Percentiles rank a stretch among this genome's conserved stretches.
Evolutionary conservation across 495 filamentous ascomycete species (phyloP).

Genomic region (Daldinia childiae): DNA sequence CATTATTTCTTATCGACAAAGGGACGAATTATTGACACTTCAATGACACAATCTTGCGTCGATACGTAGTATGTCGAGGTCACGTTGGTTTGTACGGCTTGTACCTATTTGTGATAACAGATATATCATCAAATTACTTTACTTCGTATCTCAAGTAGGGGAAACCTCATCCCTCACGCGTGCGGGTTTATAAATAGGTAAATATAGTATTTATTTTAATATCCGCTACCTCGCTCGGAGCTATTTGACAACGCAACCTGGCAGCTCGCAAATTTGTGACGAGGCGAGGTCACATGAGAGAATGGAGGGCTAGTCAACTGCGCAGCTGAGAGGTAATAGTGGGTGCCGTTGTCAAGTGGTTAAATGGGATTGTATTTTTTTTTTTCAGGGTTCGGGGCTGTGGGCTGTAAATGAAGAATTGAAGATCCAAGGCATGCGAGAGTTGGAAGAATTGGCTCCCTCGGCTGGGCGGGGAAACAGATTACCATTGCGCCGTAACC

Average conservation of each 20-base stretch:
- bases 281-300: conserved; percentile 38
- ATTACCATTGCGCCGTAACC: conserved; percentile 37
- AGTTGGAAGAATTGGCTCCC: conserved; percentile 38
- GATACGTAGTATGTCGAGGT: conserved; percentile 23
- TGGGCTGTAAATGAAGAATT: conserved; percentile 44
- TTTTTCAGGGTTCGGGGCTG: conserved; percentile 37
- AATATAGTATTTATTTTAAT: background rate
- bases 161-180: background rate
- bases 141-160: background rate
- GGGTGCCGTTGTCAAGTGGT: conserved; percentile 42
- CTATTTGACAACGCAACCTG: conserved; percentile 11
- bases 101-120: no score
- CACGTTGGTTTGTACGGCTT: background rate
- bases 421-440: conserved; percentile 33
- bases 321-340: conserved; percentile 31
- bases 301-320: conserved; percentile 12
- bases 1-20: conserved; percentile 29
- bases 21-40: conserved; percentile 13
- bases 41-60: conserved; percentile 40
- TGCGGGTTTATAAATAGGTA: background rate
- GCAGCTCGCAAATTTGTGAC: conserved; percentile 21
- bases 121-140: background rate
- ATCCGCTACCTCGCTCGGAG: conserved; percentile 12
- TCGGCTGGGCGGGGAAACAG: conserved; percentile 39
- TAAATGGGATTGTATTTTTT: conserved; percentile 34